Percentiles rank a stretch among this genome's conserved stretches.
Conservation (phyloP, 2,329 filamentous ascomycete genomes). For the Ophidiomyces ophidiicola region DNA sequence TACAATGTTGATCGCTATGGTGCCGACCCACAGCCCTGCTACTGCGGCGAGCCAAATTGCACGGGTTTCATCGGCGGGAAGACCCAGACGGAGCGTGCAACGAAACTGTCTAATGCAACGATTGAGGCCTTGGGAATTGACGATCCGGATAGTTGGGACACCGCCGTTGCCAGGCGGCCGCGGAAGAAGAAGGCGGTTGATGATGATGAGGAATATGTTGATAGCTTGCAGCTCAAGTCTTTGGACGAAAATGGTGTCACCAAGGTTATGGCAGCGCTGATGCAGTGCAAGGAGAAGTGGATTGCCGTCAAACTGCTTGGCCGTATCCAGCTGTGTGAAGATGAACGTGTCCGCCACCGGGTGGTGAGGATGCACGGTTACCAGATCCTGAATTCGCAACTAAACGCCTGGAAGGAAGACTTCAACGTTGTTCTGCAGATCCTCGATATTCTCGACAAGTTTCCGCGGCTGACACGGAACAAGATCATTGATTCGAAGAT, state of each 20-base stretch:
- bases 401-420: conserved; percentile 79
- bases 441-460: conserved; percentile 73
- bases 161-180: conserved; percentile 73
- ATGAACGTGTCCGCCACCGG: conserved; percentile 73
- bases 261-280: conserved; percentile 90
- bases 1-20: conserved; percentile 99
- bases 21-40: conserved; percentile 90
- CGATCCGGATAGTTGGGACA: conserved; percentile 84
- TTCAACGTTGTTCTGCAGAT: conserved; percentile 81
- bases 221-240: conserved; percentile 66
- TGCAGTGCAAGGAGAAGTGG: conserved; percentile 99
- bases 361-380: conserved; percentile 97
- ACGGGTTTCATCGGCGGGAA: conserved; percentile 94
- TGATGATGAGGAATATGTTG: conserved; percentile 91
- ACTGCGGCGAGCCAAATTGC: conserved; percentile 89
- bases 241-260: conserved; percentile 74
- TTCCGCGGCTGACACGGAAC: conserved; percentile 82
- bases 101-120: conserved; percentile 75
- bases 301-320: conserved; percentile 88
- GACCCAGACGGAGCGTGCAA: conserved; percentile 90
- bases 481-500: conserved; percentile 97
- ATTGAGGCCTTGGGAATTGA: conserved; percentile 95
- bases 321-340: conserved; percentile 75
- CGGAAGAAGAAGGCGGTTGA: conserved; percentile 85
- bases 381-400: conserved; percentile 76